Evolutionary conservation across 2,329 filamentous ascomycete species (phyloP).

Genomic region (Lomentospora prolificans): DNA sequence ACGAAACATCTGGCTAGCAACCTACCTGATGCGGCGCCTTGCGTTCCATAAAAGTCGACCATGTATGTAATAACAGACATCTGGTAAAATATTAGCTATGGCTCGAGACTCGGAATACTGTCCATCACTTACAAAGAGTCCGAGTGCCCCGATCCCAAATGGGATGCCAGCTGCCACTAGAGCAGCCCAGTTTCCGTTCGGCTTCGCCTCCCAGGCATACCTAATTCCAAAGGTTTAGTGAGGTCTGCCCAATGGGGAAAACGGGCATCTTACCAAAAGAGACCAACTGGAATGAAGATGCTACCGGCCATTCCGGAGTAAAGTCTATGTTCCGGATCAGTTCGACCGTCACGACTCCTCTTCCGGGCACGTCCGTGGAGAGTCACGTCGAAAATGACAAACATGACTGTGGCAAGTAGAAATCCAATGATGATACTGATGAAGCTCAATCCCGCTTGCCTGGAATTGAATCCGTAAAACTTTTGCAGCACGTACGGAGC

Average conservation of each 20-base stretch:
- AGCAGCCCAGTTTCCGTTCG: conserved; percentile 11
- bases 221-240: no score
- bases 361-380: not conserved
- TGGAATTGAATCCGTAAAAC: conserved; percentile 11
- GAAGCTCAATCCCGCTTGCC: conserved; percentile 12
- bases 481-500: conserved; percentile 12
- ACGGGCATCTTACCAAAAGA: conserved; percentile 14
- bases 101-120: not conserved
- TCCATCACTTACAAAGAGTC: not conserved
- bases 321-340: conserved; percentile 13
- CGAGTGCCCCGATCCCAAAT: conserved; percentile 6
- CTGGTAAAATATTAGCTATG: not conserved
- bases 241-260: no score
- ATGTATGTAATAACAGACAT: conserved; percentile 12
- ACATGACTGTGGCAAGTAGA: conserved; percentile 9
- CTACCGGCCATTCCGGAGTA: conserved; percentile 14
- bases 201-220: conserved; percentile 11
- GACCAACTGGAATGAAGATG: conserved; percentile 10
- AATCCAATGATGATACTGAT: conserved; percentile 12
- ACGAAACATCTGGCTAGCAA: not conserved
- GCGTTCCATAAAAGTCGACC: conserved; percentile 13
- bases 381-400: conserved; percentile 11
- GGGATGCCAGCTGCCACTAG: conserved; percentile 13
- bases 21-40: conserved; percentile 11
- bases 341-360: not conserved